These are phyloP conservation scores for Sarcomyxa edulis DNA, from an alignment of 768 basidiomycete genomes.

Conservation along the genomic window DNA sequence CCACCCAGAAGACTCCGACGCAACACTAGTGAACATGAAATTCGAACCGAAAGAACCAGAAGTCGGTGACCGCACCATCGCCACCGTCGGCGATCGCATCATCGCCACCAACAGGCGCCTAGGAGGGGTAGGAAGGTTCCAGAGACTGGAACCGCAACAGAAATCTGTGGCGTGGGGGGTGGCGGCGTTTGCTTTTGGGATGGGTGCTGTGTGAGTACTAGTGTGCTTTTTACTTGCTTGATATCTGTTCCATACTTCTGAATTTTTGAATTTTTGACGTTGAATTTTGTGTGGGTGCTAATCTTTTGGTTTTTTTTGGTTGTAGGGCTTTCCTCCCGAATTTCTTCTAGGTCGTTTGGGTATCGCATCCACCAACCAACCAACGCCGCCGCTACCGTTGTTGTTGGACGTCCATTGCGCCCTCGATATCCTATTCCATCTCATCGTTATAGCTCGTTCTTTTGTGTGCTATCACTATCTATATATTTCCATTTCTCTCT, in stretches of 20 bases:
- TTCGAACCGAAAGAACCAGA: conserved; percentile 73
- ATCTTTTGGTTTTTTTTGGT: conserved; percentile 5
- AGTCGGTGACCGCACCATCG: conserved; percentile 42
- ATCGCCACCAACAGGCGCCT: conserved; percentile 59
- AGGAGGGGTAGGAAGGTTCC: conserved; percentile 37
- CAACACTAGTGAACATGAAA: conserved; percentile 19
- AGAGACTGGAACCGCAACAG: conserved; percentile 57
- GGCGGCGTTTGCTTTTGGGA: conserved; percentile 76
- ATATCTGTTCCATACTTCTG: no score
- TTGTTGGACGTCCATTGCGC: no score
- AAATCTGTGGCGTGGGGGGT: conserved; percentile 82
- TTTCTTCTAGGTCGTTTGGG: conserved; percentile 56
- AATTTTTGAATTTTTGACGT: conserved; percentile 3
- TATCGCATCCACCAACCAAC: no score
- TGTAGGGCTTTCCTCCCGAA: conserved; percentile 55
- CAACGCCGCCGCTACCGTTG: no score
- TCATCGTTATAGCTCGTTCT: no score
- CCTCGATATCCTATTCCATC: no score
- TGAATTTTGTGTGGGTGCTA: not conserved
- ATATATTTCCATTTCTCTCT: no score
- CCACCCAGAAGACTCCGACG: conserved; percentile 45
- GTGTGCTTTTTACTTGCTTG: no score
- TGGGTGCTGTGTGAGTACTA: conserved; percentile 72
- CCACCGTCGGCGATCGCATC: conserved; percentile 28
- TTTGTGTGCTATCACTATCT: no score